Conservation (phyloP, 352 stramenopile genomes). For the Phytophthora boehmeriae region DNA sequence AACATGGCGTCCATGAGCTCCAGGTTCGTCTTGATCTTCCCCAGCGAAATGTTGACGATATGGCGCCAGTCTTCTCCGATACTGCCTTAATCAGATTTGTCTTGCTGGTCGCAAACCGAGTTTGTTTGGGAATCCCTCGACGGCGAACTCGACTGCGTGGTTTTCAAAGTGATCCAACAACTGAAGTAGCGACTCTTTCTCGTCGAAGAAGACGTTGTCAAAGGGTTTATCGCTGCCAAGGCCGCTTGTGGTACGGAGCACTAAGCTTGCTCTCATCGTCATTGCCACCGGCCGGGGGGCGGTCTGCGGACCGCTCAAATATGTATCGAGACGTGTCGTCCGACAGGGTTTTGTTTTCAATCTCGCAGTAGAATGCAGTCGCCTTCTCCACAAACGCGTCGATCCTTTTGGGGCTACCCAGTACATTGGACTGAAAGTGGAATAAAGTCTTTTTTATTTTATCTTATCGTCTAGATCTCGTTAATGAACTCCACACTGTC, state of each 20-base stretch:
- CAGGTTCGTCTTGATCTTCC: slow-evolving; percentile 84
- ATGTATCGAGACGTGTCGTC: slow-evolving; percentile 54
- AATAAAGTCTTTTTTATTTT: slow-evolving; percentile 31
- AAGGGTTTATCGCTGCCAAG: slow-evolving; percentile 89
- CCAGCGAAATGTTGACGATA: slow-evolving; percentile 75
- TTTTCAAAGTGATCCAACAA: slow-evolving; percentile 76
- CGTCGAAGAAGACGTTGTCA: slow-evolving; percentile 85
- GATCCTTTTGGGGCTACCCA: slow-evolving; percentile 36
- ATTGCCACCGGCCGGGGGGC: slow-evolving; percentile 7
- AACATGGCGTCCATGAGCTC: slow-evolving; percentile 85
- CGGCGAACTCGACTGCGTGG: slow-evolving; percentile 81
- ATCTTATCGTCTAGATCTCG: slow-evolving; percentile 29
- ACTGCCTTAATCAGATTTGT: slow-evolving; percentile 91
- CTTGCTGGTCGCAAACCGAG: slow-evolving; percentile 86
- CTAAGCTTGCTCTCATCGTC: slow-evolving; percentile 19
- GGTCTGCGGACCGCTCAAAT: slow-evolving; percentile 34
- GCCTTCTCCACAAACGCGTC: slow-evolving; percentile 42
- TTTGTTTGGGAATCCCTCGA: slow-evolving; percentile 91
- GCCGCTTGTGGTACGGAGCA: slow-evolving; percentile 49
- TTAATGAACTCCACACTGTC: slow-evolving; percentile 49
- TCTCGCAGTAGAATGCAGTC: slow-evolving; percentile 39
- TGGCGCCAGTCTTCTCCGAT: slow-evolving; percentile 79
- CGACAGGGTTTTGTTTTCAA: slow-evolving; percentile 41
- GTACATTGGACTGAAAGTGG: slow-evolving; percentile 20
- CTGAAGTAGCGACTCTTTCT: slow-evolving; percentile 73